A percentile compares a stretch with the other conserved stretches of the same genome.
phyloP scores from a whole-genome alignment of 2,329 filamentous ascomycete species.

The Penicillium sp. region DNA sequence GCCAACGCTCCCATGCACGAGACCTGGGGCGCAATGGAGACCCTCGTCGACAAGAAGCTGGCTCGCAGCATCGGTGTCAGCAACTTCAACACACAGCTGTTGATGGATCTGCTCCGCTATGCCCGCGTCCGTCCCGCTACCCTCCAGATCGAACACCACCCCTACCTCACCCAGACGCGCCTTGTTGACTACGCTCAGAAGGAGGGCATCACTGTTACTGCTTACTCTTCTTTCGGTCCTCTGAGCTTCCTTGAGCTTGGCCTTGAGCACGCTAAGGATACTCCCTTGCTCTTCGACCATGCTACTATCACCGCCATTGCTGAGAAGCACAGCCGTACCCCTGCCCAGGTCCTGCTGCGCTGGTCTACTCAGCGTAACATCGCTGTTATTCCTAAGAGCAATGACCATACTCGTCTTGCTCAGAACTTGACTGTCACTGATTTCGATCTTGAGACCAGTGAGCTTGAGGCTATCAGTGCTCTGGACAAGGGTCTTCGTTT shows the following conservation, averaged over 20 bases:
- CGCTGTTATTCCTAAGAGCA: slow-evolving; percentile 79
- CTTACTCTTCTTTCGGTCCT: slow-evolving; percentile 81
- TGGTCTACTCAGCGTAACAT: slow-evolving; percentile 83
- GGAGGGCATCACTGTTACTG: slow-evolving; percentile 72
- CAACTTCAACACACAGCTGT: slow-evolving; percentile 76
- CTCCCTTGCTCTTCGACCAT: slow-evolving; percentile 70
- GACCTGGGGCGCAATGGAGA: slow-evolving; percentile 80
- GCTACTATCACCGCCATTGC: slow-evolving; percentile 63
- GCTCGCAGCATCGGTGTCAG: slow-evolving; percentile 73
- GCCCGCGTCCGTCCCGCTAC: slow-evolving; percentile 71
- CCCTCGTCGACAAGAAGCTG: slow-evolving; percentile 65
- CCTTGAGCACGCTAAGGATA: slow-evolving; percentile 64
- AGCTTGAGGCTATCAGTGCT: slow-evolving; percentile 64
- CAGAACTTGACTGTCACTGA: slow-evolving; percentile 57
- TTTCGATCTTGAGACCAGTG: slow-evolving; percentile 65
- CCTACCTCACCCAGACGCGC: slow-evolving; percentile 74
- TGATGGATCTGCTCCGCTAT: slow-evolving; percentile 78
- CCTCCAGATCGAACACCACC: slow-evolving; percentile 88
- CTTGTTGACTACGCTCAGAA: slow-evolving; percentile 68
- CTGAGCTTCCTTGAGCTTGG: slow-evolving; percentile 75
- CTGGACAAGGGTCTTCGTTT: slow-evolving; percentile 69
- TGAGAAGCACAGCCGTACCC: slow-evolving; percentile 66
- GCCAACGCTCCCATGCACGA: slow-evolving; percentile 72
- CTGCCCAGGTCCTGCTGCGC: slow-evolving; percentile 77
- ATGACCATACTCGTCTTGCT: slow-evolving; percentile 46